phyloP scores from a whole-genome alignment of 495 filamentous ascomycete genomes.

The Podospora pseudopauciseta region DNA sequence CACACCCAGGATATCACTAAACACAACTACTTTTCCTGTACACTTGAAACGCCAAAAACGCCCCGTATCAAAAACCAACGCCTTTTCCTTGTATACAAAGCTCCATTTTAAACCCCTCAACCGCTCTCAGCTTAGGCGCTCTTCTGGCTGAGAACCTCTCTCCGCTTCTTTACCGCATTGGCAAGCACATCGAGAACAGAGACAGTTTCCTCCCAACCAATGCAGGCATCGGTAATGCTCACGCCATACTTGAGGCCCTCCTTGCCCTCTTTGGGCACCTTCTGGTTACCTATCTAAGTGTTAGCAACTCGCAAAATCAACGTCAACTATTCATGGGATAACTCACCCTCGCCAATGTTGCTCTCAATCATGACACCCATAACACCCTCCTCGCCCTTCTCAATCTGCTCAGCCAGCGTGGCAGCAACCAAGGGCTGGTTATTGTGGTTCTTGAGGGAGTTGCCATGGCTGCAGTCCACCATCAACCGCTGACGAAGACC shows the following conservation, averaged over 20 bases:
- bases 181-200: constrained; percentile 74
- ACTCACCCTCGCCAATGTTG: constrained; percentile 83
- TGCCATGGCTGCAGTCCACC: constrained; percentile 98
- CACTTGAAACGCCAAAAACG: constrained; percentile 6
- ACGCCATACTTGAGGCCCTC: constrained; percentile 87
- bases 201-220: constrained; percentile 92
- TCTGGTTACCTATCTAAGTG: constrained; percentile 67
- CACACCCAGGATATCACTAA: not conserved
- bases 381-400: constrained; percentile 76
- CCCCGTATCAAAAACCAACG: not conserved
- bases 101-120: not conserved
- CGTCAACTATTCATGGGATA: not conserved
- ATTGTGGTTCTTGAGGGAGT: constrained; percentile 92
- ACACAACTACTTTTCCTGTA: constrained; percentile 6
- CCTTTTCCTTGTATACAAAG: not conserved
- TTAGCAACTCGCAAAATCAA: constrained; percentile 17
- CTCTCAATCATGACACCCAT: constrained; percentile 99
- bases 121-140: not conserved
- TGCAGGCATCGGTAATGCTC: constrained; percentile 97
- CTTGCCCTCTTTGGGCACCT: constrained; percentile 87
- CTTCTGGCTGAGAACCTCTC: constrained; percentile 42
- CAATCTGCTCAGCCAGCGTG: constrained; percentile 77
- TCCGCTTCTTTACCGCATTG: constrained; percentile 68
- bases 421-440: constrained; percentile 96
- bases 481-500: constrained; percentile 67